A percentile compares a stretch with the other conserved stretches of the same genome.
Conservation (phyloP, 768 basidiomycete genomes). For the Saitozyma podzolica region DNA sequence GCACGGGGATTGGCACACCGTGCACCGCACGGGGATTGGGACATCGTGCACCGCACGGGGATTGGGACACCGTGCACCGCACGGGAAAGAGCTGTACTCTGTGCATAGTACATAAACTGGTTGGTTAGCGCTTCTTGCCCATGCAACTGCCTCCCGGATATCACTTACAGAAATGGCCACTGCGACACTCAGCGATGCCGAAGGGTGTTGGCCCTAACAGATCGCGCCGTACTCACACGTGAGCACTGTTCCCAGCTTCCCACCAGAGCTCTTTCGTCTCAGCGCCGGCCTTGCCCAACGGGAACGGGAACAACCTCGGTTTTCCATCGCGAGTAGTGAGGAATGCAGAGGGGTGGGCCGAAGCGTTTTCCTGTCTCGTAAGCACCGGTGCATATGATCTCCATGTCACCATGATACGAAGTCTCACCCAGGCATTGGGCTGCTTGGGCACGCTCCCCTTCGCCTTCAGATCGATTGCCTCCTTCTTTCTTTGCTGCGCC, state of each 20-base stretch:
- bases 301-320: constrained; percentile 45
- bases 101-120: too few species aligned
- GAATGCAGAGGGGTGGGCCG: constrained; percentile 40
- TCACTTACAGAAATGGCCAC: constrained; percentile 17
- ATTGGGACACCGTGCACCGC: too few species aligned
- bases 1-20: too few species aligned
- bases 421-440: constrained; percentile 30
- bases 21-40: too few species aligned
- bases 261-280: constrained; percentile 38
- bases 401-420: neutral
- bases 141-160: too few species aligned
- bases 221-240: constrained; percentile 33
- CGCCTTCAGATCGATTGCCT: constrained; percentile 2
- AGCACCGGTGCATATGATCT: too few species aligned
- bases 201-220: neutral
- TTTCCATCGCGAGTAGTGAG: constrained; percentile 43
- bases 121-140: too few species aligned
- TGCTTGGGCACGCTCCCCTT: constrained; percentile 10
- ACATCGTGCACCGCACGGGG: too few species aligned
- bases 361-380: constrained; percentile 24
- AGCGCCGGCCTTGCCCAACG: constrained; percentile 36
- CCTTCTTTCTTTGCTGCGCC: constrained; percentile 6
- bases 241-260: constrained; percentile 43
- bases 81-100: too few species aligned
- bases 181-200: neutral